These are phyloP conservation scores for Talaromyces sp. DNA, from an alignment of 2,329 filamentous ascomycete species.

Conservation along the genomic window DNA sequence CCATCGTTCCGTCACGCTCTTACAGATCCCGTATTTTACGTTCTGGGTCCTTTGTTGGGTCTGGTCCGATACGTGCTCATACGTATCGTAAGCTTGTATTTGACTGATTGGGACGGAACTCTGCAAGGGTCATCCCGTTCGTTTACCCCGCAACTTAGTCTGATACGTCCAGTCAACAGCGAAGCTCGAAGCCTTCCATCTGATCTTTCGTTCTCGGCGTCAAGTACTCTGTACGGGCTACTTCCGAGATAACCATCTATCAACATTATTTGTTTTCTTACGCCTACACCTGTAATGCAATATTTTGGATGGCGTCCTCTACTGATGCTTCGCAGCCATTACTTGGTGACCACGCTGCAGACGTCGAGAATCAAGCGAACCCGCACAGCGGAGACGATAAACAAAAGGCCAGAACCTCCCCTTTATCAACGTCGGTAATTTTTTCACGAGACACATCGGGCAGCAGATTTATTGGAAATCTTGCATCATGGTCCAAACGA, in stretches of 20 bases:
- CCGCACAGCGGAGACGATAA: slow-evolving; percentile 1
- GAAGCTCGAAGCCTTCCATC: neutral
- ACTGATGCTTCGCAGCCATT: slow-evolving; percentile 15
- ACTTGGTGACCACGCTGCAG: slow-evolving; percentile 5
- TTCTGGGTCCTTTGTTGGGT: neutral
- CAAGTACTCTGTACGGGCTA: neutral
- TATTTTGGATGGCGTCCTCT: slow-evolving; percentile 13
- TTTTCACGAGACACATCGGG: neutral
- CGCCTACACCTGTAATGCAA: neutral
- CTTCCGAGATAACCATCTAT: neutral
- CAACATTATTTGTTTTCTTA: neutral
- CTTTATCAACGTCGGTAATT: neutral
- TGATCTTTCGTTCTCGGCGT: neutral
- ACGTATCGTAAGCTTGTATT: neutral
- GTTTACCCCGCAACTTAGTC: slow-evolving; percentile 8
- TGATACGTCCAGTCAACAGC: neutral
- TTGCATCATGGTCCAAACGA: slow-evolving; percentile 10
- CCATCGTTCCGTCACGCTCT: neutral
- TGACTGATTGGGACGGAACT: neutral
- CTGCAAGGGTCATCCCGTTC: neutral
- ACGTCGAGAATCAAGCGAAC: slow-evolving; percentile 6
- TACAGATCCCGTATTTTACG: neutral
- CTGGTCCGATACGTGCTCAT: neutral
- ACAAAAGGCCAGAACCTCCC: neutral
- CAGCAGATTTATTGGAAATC: slow-evolving; percentile 8